Percentiles rank a stretch among this genome's conserved stretches.
Evolutionary conservation across 352 stramenopile species (phyloP).

Genomic region (Phytophthora pini): DNA sequence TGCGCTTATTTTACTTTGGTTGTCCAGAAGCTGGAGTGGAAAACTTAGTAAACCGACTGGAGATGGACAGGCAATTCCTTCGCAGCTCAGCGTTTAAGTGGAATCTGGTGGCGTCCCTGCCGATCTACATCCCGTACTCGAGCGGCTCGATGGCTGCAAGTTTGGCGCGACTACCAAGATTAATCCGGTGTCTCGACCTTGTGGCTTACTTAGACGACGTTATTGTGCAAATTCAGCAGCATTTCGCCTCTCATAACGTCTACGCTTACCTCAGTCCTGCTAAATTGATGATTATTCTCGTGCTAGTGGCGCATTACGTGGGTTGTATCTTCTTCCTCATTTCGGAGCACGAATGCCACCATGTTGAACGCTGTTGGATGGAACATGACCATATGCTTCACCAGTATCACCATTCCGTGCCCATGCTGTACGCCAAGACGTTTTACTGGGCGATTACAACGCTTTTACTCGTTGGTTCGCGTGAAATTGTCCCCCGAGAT

Average conservation of each 20-base stretch:
- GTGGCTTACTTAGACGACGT: slow-evolving; percentile 67
- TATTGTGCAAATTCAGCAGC: slow-evolving; percentile 76
- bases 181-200: slow-evolving; percentile 60
- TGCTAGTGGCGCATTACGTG: slow-evolving; percentile 66
- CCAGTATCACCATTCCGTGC: slow-evolving; percentile 56
- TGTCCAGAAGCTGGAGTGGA: slow-evolving; percentile 44
- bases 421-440: slow-evolving; percentile 61
- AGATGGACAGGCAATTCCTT: slow-evolving; percentile 43
- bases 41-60: slow-evolving; percentile 53
- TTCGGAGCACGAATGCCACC: slow-evolving; percentile 61
- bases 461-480: slow-evolving; percentile 61
- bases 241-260: slow-evolving; percentile 69
- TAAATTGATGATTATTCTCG: slow-evolving; percentile 76
- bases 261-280: slow-evolving; percentile 71
- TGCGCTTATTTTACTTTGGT: slow-evolving; percentile 73
- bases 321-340: slow-evolving; percentile 78
- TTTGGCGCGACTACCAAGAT: slow-evolving; percentile 59
- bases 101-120: slow-evolving; percentile 61
- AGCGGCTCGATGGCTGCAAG: slow-evolving; percentile 40
- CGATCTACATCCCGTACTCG: slow-evolving; percentile 45
- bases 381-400: slow-evolving; percentile 65
- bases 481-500: slow-evolving; percentile 58
- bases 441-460: slow-evolving; percentile 84
- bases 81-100: slow-evolving; percentile 53
- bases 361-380: slow-evolving; percentile 62